phyloP scores from a whole-genome alignment of 164 flowering plant genomes.

The Liquidambar formosana region DNA sequence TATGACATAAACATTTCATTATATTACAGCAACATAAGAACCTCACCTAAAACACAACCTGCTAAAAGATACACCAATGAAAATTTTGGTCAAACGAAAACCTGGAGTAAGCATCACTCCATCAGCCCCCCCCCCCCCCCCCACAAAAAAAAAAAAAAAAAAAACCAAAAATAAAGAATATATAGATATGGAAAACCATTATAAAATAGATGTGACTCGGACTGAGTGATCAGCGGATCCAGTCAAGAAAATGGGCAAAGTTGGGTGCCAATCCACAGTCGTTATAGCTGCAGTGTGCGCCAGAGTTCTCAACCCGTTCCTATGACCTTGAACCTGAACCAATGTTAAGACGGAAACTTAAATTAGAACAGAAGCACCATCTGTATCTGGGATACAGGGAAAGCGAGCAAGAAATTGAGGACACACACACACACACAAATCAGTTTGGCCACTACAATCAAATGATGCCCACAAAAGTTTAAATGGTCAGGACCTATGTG shows the following conservation, averaged over 20 bases:
- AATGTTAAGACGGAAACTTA: background rate
- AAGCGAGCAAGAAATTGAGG: background rate
- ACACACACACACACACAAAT: background rate
- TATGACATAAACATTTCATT: too few relatives aligned
- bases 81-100: too few relatives aligned
- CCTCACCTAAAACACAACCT: too few relatives aligned
- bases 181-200: background rate
- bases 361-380: background rate
- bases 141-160: too few relatives aligned
- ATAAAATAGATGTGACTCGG: constrained; percentile 63
- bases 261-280: constrained; percentile 97
- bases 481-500: background rate
- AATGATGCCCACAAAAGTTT: background rate
- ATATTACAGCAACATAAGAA: too few relatives aligned
- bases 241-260: constrained; percentile 77
- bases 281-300: constrained; percentile 80
- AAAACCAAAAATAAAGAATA: background rate
- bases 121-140: background rate
- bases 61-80: too few relatives aligned
- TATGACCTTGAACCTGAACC: constrained; percentile 59
- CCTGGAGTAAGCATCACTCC: background rate
- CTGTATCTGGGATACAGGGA: background rate
- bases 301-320: constrained; percentile 64
- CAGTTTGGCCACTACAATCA: background rate
- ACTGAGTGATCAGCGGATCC: constrained; percentile 95